Evolutionary conservation across 768 basidiomycete genomes (phyloP).

Genomic region (Hygrophorus russula): DNA sequence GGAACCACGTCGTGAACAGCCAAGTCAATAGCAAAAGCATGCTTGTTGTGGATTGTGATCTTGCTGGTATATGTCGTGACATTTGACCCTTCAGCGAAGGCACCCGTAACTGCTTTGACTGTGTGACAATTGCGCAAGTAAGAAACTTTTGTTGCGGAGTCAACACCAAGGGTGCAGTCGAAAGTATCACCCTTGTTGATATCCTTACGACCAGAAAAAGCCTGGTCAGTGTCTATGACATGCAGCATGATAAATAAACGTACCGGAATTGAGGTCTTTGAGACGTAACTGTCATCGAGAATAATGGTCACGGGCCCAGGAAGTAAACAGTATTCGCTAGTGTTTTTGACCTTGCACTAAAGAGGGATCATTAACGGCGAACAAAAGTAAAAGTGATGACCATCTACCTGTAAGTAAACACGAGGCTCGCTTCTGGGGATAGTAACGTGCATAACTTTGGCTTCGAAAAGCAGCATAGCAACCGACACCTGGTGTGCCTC

Average conservation of each 20-base stretch:
- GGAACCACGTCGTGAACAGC: slow-evolving; percentile 38
- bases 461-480: slow-evolving; percentile 35
- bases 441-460: slow-evolving; percentile 33
- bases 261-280: slow-evolving; percentile 38
- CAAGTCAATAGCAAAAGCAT: slow-evolving; percentile 33
- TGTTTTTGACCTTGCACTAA: slow-evolving; percentile 43
- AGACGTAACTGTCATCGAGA: slow-evolving; percentile 45
- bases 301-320: slow-evolving; percentile 44
- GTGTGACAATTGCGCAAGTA: slow-evolving; percentile 31
- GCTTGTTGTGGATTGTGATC: slow-evolving; percentile 37
- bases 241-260: slow-evolving; percentile 7
- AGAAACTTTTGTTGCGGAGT: slow-evolving; percentile 29
- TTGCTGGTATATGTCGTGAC: slow-evolving; percentile 34
- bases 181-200: slow-evolving; percentile 41
- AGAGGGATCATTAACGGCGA: slow-evolving; percentile 3
- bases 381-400: not conserved
- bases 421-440: slow-evolving; percentile 38
- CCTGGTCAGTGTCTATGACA: not conserved
- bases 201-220: slow-evolving; percentile 19
- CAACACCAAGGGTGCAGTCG: slow-evolving; percentile 41
- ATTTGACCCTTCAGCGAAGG: slow-evolving; percentile 32
- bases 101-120: slow-evolving; percentile 23
- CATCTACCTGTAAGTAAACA: slow-evolving; percentile 36
- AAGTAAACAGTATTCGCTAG: slow-evolving; percentile 44
- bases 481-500: slow-evolving; percentile 43